phyloP scores from a whole-genome alignment of 2,329 filamentous ascomycete species.

The Lachnellula occidentalis region DNA sequence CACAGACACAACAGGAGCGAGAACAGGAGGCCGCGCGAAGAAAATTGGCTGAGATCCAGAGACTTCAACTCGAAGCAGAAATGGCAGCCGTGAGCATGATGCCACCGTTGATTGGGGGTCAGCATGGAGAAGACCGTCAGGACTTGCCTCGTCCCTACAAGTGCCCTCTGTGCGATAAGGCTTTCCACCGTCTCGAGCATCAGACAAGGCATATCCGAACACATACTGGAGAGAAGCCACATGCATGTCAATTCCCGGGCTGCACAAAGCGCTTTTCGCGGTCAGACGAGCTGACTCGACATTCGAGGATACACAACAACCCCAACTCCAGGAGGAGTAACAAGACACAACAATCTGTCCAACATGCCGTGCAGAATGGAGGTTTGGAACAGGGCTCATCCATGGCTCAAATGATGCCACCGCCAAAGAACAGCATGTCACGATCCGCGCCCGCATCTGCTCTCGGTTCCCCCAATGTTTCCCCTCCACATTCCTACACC shows the following conservation, averaged over 20 bases:
- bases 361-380: conserved; percentile 42
- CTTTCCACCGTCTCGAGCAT: conserved; percentile 96
- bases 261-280: conserved; percentile 97
- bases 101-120: conserved; percentile 30
- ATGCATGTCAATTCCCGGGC: conserved; percentile 89
- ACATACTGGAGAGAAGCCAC: conserved; percentile 96
- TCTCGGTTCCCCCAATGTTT: conserved; percentile 89
- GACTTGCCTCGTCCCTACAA: conserved; percentile 97
- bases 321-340: conserved; percentile 92
- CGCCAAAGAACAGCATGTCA: conserved; percentile 73
- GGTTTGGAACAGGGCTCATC: conserved; percentile 46
- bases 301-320: conserved; percentile 98
- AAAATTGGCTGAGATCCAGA: conserved; percentile 27
- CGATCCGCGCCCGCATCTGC: conserved; percentile 85
- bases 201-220: conserved; percentile 88
- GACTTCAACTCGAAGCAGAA: conserved; percentile 34
- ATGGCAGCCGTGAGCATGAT: conserved; percentile 46
- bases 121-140: conserved; percentile 33
- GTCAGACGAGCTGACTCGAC: conserved; percentile 91
- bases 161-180: conserved; percentile 96
- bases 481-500: conserved; percentile 84
- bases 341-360: conserved; percentile 56
- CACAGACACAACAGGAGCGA: conserved; percentile 38
- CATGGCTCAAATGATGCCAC: conserved; percentile 67
- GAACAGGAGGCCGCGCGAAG: conserved; percentile 27